Evolutionary conservation across 805 yeast species (phyloP).

Genomic region (Candida michaelii): DNA sequence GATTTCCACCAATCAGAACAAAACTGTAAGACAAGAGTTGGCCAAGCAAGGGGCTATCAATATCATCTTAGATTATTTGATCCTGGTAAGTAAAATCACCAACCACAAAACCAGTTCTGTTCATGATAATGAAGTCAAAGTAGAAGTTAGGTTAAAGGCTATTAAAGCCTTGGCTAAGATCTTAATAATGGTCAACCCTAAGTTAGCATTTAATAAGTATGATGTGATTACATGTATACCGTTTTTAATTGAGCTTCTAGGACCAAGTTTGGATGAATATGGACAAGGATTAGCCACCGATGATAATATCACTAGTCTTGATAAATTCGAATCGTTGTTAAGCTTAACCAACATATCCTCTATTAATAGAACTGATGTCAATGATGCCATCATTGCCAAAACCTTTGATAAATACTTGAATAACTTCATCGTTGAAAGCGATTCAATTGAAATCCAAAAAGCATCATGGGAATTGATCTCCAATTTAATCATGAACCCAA

Average conservation of each 20-base stretch:
- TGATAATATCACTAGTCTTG: slow-evolving; percentile 36
- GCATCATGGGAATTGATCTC: slow-evolving; percentile 64
- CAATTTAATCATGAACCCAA: slow-evolving; percentile 50
- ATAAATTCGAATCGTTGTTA: slow-evolving; percentile 54
- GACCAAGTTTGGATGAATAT: slow-evolving; percentile 29
- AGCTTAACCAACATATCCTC: slow-evolving; percentile 72
- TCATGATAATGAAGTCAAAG: slow-evolving; percentile 10
- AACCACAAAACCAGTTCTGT: slow-evolving; percentile 20
- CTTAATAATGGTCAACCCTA: slow-evolving; percentile 45
- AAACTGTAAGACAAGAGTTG: slow-evolving; percentile 30
- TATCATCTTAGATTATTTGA: slow-evolving; percentile 38
- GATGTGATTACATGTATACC: slow-evolving; percentile 42
- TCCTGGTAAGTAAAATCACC: slow-evolving; percentile 25
- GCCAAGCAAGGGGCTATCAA: slow-evolving; percentile 48
- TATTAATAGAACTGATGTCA: slow-evolving; percentile 33
- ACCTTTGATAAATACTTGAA: slow-evolving; percentile 46
- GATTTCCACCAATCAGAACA: slow-evolving; percentile 28
- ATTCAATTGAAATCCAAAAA: slow-evolving; percentile 47
- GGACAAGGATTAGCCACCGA: slow-evolving; percentile 10
- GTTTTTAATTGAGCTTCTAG: slow-evolving; percentile 48
- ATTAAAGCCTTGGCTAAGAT: slow-evolving; percentile 46
- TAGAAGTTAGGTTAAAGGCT: slow-evolving; percentile 30
- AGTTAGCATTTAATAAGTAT: slow-evolving; percentile 37
- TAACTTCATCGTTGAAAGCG: slow-evolving; percentile 38
- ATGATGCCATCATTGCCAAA: slow-evolving; percentile 43